Conservation (phyloP, 306 rosid species). For the Hippophae tibetana region DNA sequence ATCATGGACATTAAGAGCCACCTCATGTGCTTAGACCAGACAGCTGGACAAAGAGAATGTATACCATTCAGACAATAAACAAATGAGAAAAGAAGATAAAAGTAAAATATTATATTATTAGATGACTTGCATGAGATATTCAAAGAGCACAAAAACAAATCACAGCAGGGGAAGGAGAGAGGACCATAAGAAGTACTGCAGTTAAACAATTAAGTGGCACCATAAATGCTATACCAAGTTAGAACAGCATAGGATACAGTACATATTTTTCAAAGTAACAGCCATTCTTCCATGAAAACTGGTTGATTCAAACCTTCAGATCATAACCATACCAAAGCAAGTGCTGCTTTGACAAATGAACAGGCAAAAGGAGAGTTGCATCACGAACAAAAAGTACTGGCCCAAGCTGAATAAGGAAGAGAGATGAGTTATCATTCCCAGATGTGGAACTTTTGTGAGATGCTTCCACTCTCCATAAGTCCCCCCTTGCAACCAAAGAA, state of each 20-base stretch:
- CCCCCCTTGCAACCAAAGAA: conserved; percentile 88
- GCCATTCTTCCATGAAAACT: background rate
- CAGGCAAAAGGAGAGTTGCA: conserved; percentile 87
- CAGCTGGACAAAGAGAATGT: conserved; percentile 99
- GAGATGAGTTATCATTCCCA: conserved; percentile 70
- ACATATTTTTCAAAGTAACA: background rate
- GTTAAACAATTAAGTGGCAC: too few species aligned
- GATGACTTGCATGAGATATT: conserved; percentile 6
- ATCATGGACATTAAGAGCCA: conserved; percentile 97
- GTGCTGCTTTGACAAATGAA: conserved; percentile 91
- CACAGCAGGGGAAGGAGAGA: too few species aligned
- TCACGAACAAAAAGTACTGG: conserved; percentile 88
- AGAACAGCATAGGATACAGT: background rate
- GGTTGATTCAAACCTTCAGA: conserved; percentile 54
- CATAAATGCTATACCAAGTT: too few species aligned
- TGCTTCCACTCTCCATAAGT: conserved; percentile 94
- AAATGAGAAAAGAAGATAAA: conserved; percentile 12
- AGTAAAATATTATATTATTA: background rate
- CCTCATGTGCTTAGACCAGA: conserved; percentile 95
- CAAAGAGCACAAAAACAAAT: background rate
- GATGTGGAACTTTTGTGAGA: conserved; percentile 70
- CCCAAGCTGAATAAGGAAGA: conserved; percentile 91
- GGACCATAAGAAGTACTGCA: too few species aligned
- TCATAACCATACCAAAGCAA: conserved; percentile 98
- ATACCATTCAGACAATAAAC: conserved; percentile 64